Evolutionary conservation across 1,284 basidiomycete genomes (phyloP).

Genomic region (Boletus hoseneyae): DNA sequence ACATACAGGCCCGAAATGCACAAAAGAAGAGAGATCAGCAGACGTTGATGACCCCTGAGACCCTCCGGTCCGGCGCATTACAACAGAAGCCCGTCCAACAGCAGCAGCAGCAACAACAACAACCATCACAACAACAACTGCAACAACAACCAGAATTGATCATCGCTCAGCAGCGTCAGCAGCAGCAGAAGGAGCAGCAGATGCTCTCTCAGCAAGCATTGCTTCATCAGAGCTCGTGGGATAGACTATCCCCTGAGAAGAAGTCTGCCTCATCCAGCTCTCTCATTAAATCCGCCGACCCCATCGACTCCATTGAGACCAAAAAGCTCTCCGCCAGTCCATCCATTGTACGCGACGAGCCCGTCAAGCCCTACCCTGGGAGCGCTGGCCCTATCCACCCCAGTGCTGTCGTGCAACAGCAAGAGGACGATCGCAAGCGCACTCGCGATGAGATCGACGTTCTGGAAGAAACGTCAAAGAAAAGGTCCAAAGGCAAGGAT

Average conservation of each 20-base stretch:
- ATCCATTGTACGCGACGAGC: slow-evolving; percentile 59
- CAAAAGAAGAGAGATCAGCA: slow-evolving; percentile 26
- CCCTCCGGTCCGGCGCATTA: slow-evolving; percentile 13
- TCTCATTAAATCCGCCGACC: slow-evolving; percentile 42
- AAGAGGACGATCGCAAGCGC: slow-evolving; percentile 58
- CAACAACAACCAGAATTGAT: slow-evolving; percentile 29
- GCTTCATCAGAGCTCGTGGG: slow-evolving; percentile 28
- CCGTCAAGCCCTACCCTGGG: slow-evolving; percentile 23
- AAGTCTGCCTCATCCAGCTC: slow-evolving; percentile 24
- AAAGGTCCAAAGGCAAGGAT: slow-evolving; percentile 41
- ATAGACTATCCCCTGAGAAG: slow-evolving; percentile 22
- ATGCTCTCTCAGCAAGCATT: slow-evolving; percentile 31
- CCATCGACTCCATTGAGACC: slow-evolving; percentile 59
- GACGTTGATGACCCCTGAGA: slow-evolving; percentile 18
- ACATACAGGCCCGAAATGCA: slow-evolving; percentile 39
- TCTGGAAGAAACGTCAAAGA: slow-evolving; percentile 54
- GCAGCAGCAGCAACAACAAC: slow-evolving; percentile 31
- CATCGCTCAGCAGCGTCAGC: slow-evolving; percentile 30
- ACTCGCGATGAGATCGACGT: slow-evolving; percentile 58
- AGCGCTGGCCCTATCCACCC: slow-evolving; percentile 36
- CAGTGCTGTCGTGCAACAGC: slow-evolving; percentile 47
- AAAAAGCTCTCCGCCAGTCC: slow-evolving; percentile 76
- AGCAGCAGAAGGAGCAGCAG: slow-evolving; percentile 30
- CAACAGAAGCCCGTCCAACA: slow-evolving; percentile 26
- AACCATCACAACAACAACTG: slow-evolving; percentile 25